phyloP scores from a whole-genome alignment of 495 filamentous ascomycete species.

The Penicillium egyptiacum region DNA sequence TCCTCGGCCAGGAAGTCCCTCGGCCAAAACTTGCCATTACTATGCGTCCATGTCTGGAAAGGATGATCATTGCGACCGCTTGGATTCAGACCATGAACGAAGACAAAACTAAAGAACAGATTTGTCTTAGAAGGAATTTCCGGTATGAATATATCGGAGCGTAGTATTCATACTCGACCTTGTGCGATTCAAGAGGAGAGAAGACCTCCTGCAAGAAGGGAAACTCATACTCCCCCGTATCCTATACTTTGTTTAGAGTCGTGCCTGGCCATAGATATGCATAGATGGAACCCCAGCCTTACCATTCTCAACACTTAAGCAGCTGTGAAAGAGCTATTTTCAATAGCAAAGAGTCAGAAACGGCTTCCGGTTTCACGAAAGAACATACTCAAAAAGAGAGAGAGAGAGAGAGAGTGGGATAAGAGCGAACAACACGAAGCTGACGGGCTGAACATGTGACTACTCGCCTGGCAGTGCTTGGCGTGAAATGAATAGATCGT shows the following conservation, averaged over 20 bases:
- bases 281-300: neutral
- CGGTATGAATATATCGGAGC: neutral
- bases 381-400: neutral
- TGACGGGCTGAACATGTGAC: conserved; percentile 4
- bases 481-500: neutral
- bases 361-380: neutral
- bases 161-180: conserved; percentile 30
- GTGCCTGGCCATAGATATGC: neutral
- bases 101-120: conserved; percentile 30
- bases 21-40: conserved; percentile 44
- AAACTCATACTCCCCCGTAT: conserved; percentile 31
- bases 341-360: neutral
- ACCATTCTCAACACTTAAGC: conserved; percentile 3
- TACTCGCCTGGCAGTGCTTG: conserved; percentile 1
- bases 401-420: neutral
- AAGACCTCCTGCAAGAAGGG: conserved; percentile 40
- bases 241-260: conserved; percentile 18
- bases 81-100: conserved; percentile 43
- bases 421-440: neutral
- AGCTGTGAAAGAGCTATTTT: neutral
- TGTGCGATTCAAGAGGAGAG: conserved; percentile 29
- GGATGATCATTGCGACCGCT: conserved; percentile 40
- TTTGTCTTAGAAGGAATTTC: neutral
- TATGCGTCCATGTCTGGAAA: conserved; percentile 42
- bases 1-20: conserved; percentile 41